Evolutionary conservation across 495 filamentous ascomycete genomes (phyloP), one percentile per base, ranked within the genome.

Genomic region (Annulohypoxylon bovei): DNA sequence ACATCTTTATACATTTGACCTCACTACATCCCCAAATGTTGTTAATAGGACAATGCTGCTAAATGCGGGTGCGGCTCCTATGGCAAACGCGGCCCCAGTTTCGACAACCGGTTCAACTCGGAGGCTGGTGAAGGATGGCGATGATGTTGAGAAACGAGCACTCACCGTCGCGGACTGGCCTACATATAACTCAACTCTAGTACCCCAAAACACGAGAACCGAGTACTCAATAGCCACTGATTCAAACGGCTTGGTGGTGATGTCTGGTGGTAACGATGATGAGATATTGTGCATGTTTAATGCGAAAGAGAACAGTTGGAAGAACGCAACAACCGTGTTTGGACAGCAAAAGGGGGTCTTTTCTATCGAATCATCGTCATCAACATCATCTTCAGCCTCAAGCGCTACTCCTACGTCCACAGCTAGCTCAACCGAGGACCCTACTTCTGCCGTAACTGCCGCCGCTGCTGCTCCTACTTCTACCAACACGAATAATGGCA

Each of bases 231-330:
- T 87, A 27, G 83, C 85, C 12, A 71, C 78, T 30, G 82, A 84
- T 60, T 40, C 80, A 5, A 79, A 88, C 27, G 90, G 90, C 12
- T 69, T 93, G 66, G 90, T 94, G 1, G 91, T 96, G 7, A 88
- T 97, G 46, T 87, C 88, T 18, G 91, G 94, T 69, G 95, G 94
- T 28, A 88, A 88, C 70, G 81, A 83, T 14, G 79, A 89, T 2
- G 83, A 90, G 62, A 80, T 88, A 1, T 62, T 99, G 20, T 88
- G 85, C 65, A 90, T 99, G 67, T 99, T 97, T 80, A 86, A 98
- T 75, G 87, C 90, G 54, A 88, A 85, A 23, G 79, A 86, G 54
- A 97, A 98, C 75, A 79, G 83, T 67, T 99, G 95, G 95, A 77
- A 90, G 20, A 92, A 98, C 79, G 84, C 93, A 0, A 90, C 87